Evolutionary conservation across 768 basidiomycete species (phyloP).

Genomic region (Mycena kentingensis): DNA sequence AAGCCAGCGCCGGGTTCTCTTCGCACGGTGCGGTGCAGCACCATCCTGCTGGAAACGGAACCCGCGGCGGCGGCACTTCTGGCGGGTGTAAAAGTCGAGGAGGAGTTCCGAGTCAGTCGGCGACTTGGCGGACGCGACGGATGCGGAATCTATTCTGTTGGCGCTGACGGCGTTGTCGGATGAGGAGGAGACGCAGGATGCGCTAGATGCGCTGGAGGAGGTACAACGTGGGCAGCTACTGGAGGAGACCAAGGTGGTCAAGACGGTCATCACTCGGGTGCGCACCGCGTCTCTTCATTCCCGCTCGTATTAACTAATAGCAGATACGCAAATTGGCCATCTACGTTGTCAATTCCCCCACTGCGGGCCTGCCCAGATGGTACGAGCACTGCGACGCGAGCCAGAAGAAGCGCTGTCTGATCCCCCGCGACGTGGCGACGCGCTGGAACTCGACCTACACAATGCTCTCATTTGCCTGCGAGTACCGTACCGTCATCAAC

Average conservation of each 20-base stretch:
- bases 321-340: slow-evolving; percentile 27
- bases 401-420: slow-evolving; percentile 12
- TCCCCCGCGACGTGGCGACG: slow-evolving; percentile 38
- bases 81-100: too few relatives aligned
- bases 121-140: too few relatives aligned
- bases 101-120: too few relatives aligned
- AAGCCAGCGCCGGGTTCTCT: too few relatives aligned
- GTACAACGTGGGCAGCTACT: too few relatives aligned
- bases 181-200: too few relatives aligned
- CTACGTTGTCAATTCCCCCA: slow-evolving; percentile 26
- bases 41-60: too few relatives aligned
- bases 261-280: not conserved
- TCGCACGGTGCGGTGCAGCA: too few relatives aligned
- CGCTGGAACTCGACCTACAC: slow-evolving; percentile 40
- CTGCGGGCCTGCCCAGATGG: slow-evolving; percentile 27
- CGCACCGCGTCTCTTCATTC: not conserved
- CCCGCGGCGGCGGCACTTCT: too few relatives aligned
- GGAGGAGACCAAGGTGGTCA: not conserved
- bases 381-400: not conserved
- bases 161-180: too few relatives aligned
- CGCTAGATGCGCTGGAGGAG: too few relatives aligned
- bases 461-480: slow-evolving; percentile 33
- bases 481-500: slow-evolving; percentile 30
- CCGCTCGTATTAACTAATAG: not conserved
- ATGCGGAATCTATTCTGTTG: too few relatives aligned